Evolutionary conservation across 2,329 filamentous ascomycete genomes (phyloP).

Genomic region (Aureobasidium sp.): DNA sequence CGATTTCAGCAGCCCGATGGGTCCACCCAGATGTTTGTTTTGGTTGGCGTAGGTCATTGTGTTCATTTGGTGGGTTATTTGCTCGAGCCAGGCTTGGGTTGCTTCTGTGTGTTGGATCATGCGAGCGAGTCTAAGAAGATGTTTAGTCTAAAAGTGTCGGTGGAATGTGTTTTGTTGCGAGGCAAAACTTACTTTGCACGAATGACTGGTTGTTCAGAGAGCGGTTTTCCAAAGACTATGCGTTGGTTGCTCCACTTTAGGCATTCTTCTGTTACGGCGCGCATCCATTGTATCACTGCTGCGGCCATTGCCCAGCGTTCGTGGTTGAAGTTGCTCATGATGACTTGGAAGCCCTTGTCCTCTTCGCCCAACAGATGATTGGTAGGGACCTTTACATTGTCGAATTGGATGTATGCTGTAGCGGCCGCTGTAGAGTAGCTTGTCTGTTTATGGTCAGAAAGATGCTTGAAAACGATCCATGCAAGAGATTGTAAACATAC

Average conservation of each 20-base stretch:
- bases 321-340: slow-evolving; percentile 85
- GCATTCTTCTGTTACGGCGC: slow-evolving; percentile 71
- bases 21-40: slow-evolving; percentile 66
- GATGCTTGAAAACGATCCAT: neutral
- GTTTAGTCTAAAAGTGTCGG: neutral
- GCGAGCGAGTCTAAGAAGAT: slow-evolving; percentile 55
- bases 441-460: slow-evolving; percentile 37
- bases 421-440: slow-evolving; percentile 73
- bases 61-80: slow-evolving; percentile 81
- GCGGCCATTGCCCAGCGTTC: slow-evolving; percentile 36
- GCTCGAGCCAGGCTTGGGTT: slow-evolving; percentile 81
- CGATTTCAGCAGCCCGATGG: slow-evolving; percentile 77
- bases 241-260: slow-evolving; percentile 86
- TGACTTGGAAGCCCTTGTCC: slow-evolving; percentile 78
- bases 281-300: slow-evolving; percentile 56
- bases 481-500: neutral
- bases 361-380: slow-evolving; percentile 73
- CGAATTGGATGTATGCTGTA: slow-evolving; percentile 73
- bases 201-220: slow-evolving; percentile 78
- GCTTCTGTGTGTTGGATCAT: slow-evolving; percentile 79
- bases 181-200: slow-evolving; percentile 52
- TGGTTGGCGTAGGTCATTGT: slow-evolving; percentile 76
- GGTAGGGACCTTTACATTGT: slow-evolving; percentile 78
- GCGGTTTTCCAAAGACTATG: slow-evolving; percentile 72
- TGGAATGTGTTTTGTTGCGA: slow-evolving; percentile 20